A percentile compares a stretch with the other conserved stretches of the same genome.
Conservation (phyloP, 2,329 filamentous ascomycete genomes). For the Colletotrichum zoysiae region DNA sequence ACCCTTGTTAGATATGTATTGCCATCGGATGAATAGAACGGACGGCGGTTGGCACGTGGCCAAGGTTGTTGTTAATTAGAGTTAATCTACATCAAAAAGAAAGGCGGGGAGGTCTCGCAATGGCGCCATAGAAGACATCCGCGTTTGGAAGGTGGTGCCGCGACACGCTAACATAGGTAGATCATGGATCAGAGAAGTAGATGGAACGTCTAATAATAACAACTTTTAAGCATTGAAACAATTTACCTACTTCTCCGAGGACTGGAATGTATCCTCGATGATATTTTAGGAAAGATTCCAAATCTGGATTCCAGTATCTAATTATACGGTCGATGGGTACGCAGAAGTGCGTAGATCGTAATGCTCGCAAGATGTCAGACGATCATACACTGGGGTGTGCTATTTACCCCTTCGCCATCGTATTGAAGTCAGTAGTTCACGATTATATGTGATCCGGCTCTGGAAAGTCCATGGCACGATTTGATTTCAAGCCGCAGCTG, state of each 20-base stretch:
- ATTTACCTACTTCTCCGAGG: no score
- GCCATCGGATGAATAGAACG: background rate
- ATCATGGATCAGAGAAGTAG: no score
- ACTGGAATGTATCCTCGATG: background rate
- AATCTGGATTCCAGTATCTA: background rate
- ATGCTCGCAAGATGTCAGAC: background rate
- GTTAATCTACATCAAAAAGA: background rate
- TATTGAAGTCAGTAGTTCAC: background rate
- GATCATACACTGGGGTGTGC: rapidly evolving
- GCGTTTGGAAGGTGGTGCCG: no score
- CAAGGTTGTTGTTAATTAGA: background rate
- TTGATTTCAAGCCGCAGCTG: background rate
- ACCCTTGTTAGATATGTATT: background rate
- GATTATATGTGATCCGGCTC: background rate
- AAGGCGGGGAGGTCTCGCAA: background rate
- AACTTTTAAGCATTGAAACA: no score
- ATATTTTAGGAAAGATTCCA: no score
- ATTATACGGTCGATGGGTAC: no score
- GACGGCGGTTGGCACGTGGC: background rate
- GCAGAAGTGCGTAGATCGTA: background rate
- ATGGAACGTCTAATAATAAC: no score
- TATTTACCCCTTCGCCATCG: background rate
- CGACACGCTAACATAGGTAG: no score
- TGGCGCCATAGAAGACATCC: background rate
- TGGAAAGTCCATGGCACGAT: background rate